These are phyloP conservation scores for Nakataea oryzae DNA, from an alignment of 2,329 filamentous ascomycete species.

Conservation along the genomic window DNA sequence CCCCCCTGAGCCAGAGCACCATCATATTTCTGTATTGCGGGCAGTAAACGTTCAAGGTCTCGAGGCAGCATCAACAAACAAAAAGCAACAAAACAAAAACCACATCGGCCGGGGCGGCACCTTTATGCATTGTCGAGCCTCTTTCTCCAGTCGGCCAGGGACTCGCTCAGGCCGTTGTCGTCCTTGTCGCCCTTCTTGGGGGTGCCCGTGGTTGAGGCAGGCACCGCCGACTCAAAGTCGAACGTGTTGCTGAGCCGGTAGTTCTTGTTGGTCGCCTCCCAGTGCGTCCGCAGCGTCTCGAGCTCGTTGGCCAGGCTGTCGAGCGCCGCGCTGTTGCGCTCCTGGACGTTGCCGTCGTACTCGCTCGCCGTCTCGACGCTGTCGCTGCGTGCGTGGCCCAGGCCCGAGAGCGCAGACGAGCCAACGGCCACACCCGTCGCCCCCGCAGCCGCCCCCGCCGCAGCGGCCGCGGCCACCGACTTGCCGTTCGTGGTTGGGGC, in stretches of 20 bases:
- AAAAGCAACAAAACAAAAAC: not conserved
- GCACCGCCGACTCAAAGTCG: conserved; percentile 57
- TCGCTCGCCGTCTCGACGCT: conserved; percentile 48
- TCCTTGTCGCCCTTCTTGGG: conserved; percentile 19
- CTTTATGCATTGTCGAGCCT: conserved; percentile 46
- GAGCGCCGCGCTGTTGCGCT: conserved; percentile 56
- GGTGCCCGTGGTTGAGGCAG: conserved; percentile 5
- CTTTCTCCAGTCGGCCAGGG: conserved; percentile 70
- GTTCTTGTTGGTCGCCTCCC: conserved; percentile 93
- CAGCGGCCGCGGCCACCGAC: not conserved
- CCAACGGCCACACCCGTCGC: not conserved
- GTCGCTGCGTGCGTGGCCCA: conserved; percentile 35
- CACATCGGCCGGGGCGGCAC: not conserved
- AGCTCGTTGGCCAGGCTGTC: conserved; percentile 89
- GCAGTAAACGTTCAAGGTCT: not conserved
- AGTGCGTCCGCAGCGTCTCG: conserved; percentile 80
- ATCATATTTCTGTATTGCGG: not conserved
- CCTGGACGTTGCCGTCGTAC: conserved; percentile 42
- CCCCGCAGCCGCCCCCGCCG: conserved; percentile 11
- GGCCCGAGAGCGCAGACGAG: not conserved
- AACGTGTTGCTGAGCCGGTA: conserved; percentile 86
- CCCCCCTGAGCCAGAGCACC: not conserved
- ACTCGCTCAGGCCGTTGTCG: conserved; percentile 53
- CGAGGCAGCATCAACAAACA: not conserved
- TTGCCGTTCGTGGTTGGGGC: conserved; percentile 17